A percentile compares a stretch with the other conserved stretches of the same genome.
Conservation (phyloP, 1,139 yeast genomes). For the Kodamaea sp. region DNA sequence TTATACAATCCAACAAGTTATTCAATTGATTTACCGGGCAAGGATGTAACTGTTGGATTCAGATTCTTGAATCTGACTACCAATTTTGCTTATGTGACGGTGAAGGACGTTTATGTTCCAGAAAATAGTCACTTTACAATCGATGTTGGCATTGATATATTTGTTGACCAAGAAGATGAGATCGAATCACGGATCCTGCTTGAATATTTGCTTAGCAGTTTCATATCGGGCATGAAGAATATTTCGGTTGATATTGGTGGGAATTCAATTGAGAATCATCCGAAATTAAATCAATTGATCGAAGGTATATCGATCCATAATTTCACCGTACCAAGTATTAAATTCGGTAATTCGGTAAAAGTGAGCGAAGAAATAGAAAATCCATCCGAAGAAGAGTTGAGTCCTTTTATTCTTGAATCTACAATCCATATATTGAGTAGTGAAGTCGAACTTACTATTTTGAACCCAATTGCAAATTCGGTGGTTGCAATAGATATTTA, state of each 20-base stretch:
- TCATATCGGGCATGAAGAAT: constrained; percentile 20
- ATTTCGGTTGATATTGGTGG: constrained; percentile 11
- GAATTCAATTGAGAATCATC: constrained; percentile 13
- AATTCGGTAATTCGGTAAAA: constrained; percentile 9
- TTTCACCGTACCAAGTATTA: constrained; percentile 17
- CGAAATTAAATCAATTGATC: constrained; percentile 17
- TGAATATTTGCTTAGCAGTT: constrained; percentile 20
- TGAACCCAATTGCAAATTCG: constrained; percentile 48
- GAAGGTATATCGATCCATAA: constrained; percentile 13
- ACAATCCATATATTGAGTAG: constrained; percentile 51
- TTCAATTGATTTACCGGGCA: constrained; percentile 21
- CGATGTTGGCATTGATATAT: constrained; percentile 14
- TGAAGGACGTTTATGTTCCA: constrained; percentile 18
- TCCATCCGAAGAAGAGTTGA: constrained; percentile 1
- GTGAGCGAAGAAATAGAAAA: not conserved
- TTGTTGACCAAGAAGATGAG: constrained; percentile 10
- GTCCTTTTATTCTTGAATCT: constrained; percentile 37
- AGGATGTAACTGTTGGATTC: constrained; percentile 17
- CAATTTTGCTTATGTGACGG: constrained; percentile 15
- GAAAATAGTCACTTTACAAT: constrained; percentile 13
- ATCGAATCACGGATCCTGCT: constrained; percentile 9
- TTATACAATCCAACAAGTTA: constrained; percentile 35
- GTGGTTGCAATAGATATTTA: constrained; percentile 37
- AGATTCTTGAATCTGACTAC: constrained; percentile 14
- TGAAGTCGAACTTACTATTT: constrained; percentile 48